A percentile compares a stretch with the other conserved stretches of the same genome.
Conservation (phyloP, 2,329 filamentous ascomycete genomes). For the Clonostachys sp. region DNA sequence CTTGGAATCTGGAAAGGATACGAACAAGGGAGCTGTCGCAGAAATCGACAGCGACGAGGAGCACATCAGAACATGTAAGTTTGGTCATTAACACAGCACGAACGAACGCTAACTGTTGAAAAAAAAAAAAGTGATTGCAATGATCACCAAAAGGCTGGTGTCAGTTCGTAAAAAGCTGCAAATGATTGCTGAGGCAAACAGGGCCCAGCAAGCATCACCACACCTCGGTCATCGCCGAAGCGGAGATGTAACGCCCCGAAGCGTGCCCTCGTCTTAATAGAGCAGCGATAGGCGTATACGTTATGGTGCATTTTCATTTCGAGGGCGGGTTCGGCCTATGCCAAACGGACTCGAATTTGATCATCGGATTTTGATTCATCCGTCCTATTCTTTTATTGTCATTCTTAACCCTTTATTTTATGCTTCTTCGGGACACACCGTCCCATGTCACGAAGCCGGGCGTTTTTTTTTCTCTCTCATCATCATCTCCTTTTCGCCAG, state of each 20-base stretch:
- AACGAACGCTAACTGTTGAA: neutral
- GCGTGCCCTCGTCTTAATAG: constrained; percentile 35
- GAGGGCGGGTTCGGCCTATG: too few relatives aligned
- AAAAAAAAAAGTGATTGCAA: constrained; percentile 47
- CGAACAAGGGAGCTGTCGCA: constrained; percentile 23
- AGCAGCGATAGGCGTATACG: neutral
- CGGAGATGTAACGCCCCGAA: constrained; percentile 51
- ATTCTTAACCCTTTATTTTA: too few relatives aligned
- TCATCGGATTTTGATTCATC: too few relatives aligned
- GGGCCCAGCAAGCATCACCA: constrained; percentile 38
- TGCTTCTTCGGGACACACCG: too few relatives aligned
- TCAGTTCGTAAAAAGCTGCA: constrained; percentile 57
- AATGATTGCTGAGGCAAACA: constrained; percentile 55
- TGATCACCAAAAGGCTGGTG: constrained; percentile 53
- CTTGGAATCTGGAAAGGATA: constrained; percentile 20
- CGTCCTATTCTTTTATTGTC: too few relatives aligned
- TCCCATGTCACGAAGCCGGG: too few relatives aligned
- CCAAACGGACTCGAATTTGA: too few relatives aligned
- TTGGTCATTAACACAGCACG: neutral
- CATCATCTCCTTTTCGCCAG: too few relatives aligned
- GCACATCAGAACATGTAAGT: constrained; percentile 68
- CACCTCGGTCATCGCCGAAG: constrained; percentile 42
- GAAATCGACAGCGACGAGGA: constrained; percentile 66
- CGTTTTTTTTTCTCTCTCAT: too few relatives aligned
- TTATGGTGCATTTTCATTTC: too few relatives aligned